Evolutionary conservation across 164 flowering plant species (phyloP).

Genomic region (Saururus chinensis): DNA sequence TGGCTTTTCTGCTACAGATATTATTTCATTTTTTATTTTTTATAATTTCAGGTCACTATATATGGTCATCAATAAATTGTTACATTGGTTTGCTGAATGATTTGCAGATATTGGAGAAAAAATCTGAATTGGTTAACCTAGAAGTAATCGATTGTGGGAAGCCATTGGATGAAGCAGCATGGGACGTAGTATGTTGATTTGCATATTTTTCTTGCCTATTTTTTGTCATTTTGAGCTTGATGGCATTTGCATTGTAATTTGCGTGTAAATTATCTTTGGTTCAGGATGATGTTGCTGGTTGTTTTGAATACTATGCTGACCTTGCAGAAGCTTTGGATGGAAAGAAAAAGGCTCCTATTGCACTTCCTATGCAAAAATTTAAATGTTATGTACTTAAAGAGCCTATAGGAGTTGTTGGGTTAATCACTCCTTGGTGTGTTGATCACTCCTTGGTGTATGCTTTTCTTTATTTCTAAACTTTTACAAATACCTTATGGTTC

Average conservation of each 20-base stretch:
- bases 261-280: background rate
- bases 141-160: conserved; percentile 89
- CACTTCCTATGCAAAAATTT: conserved; percentile 74
- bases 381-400: conserved; percentile 65
- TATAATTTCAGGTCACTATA: too few relatives aligned
- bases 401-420: conserved; percentile 87
- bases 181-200: conserved; percentile 70
- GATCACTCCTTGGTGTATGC: background rate
- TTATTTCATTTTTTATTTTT: too few relatives aligned
- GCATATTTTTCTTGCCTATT: background rate
- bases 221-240: too few relatives aligned
- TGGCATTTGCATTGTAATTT: too few relatives aligned
- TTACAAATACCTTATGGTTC: too few relatives aligned
- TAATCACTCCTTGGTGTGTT: conserved; percentile 89
- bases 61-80: too few relatives aligned
- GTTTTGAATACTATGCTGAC: conserved; percentile 92
- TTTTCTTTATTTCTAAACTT: too few relatives aligned
- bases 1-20: too few relatives aligned
- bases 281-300: conserved; percentile 95
- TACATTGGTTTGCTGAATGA: background rate
- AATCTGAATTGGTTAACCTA: conserved; percentile 57
- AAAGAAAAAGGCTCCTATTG: conserved; percentile 63
- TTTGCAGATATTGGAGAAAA: conserved; percentile 60
- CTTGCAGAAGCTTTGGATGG: conserved; percentile 89
- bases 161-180: conserved; percentile 87